These are phyloP conservation scores for Rhizomucor miehei DNA, from an alignment of 371 early-diverging fungal species.

Conservation along the genomic window DNA sequence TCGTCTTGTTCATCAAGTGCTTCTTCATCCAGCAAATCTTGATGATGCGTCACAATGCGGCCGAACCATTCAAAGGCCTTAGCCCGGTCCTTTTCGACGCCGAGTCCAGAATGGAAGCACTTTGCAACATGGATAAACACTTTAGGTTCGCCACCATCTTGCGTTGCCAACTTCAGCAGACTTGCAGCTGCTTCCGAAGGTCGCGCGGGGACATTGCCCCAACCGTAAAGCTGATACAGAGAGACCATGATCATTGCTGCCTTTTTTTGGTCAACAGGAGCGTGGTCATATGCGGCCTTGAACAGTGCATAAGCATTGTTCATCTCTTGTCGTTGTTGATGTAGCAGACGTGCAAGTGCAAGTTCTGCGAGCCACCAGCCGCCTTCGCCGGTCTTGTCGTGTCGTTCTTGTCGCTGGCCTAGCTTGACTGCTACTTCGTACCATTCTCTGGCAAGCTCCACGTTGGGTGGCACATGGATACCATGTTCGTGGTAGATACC, in stretches of 20 bases:
- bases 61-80: constrained; percentile 81
- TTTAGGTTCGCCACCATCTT: constrained; percentile 22
- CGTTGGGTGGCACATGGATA: constrained; percentile 36
- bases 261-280: constrained; percentile 17
- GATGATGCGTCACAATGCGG: constrained; percentile 14
- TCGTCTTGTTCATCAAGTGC: constrained; percentile 5
- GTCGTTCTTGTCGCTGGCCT: constrained; percentile 16
- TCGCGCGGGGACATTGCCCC: constrained; percentile 15
- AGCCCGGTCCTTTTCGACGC: constrained; percentile 56
- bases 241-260: constrained; percentile 18
- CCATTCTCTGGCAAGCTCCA: constrained; percentile 30
- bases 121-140: constrained; percentile 40
- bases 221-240: constrained; percentile 9
- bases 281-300: constrained; percentile 12
- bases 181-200: constrained; percentile 21
- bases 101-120: constrained; percentile 86
- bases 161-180: constrained; percentile 22
- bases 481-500: constrained; percentile 47
- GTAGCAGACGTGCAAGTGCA: constrained; percentile 36
- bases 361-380: constrained; percentile 41
- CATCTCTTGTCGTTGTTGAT: constrained; percentile 21
- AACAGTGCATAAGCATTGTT: constrained; percentile 25
- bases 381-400: constrained; percentile 8
- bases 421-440: constrained; percentile 30
- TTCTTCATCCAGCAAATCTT: constrained; percentile 3